Evolutionary conservation across 2,329 filamentous ascomycete genomes (phyloP).

Genomic region (Clonostachys chloroleuca): DNA sequence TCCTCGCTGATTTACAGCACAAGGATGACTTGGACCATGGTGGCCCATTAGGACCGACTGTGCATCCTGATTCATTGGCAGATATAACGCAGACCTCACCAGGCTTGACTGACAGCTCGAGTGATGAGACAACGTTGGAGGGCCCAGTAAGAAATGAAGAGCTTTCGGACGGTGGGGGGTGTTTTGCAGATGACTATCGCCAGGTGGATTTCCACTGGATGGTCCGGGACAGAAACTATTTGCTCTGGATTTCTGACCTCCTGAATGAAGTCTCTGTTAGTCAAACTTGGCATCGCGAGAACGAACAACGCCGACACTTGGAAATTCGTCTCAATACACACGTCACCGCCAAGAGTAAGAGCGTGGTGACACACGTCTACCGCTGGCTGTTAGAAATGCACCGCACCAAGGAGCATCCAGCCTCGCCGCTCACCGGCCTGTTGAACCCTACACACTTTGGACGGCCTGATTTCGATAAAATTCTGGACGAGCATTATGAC

Average conservation of each 20-base stretch:
- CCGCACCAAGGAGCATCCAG: constrained; percentile 42
- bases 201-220: constrained; percentile 58
- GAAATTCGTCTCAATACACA: constrained; percentile 53
- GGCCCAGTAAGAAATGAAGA: background rate
- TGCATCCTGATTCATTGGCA: background rate
- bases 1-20: constrained; percentile 48
- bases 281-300: constrained; percentile 28
- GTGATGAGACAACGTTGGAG: background rate
- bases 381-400: constrained; percentile 52
- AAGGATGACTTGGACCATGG: constrained; percentile 31
- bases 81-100: too few species aligned
- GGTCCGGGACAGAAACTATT: constrained; percentile 49
- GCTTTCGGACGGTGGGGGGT: constrained; percentile 6
- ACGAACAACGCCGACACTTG: constrained; percentile 30
- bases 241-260: constrained; percentile 53
- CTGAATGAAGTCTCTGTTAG: constrained; percentile 41
- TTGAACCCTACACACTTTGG: constrained; percentile 50
- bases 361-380: constrained; percentile 49
- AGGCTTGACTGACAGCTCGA: too few species aligned
- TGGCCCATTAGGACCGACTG: constrained; percentile 8
- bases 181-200: constrained; percentile 32
- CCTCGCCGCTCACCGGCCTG: constrained; percentile 48
- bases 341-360: constrained; percentile 49
- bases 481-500: constrained; percentile 49
- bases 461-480: constrained; percentile 44